These are phyloP conservation scores for Raphanus hybrid DNA, from an alignment of 441 rosid species.

Conservation along the genomic window DNA sequence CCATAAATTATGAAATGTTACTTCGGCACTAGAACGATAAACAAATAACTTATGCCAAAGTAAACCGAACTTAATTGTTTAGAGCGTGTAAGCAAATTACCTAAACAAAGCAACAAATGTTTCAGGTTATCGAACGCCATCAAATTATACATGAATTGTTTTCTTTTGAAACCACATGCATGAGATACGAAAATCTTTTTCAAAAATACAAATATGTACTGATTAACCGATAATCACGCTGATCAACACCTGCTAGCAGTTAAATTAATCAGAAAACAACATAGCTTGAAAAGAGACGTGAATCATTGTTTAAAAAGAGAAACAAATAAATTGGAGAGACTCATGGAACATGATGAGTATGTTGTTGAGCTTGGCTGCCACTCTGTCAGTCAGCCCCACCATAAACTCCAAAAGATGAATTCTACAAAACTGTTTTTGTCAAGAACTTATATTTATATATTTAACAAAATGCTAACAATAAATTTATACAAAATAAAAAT, in stretches of 20 bases:
- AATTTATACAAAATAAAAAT: not conserved
- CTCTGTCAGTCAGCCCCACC: slow-evolving; percentile 49
- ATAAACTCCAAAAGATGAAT: slow-evolving; percentile 9
- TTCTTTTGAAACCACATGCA: slow-evolving; percentile 24
- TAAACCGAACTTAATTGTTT: not conserved
- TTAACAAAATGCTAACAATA: not conserved
- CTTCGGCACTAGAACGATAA: not conserved
- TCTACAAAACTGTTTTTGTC: not conserved
- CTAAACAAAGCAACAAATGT: too few relatives aligned
- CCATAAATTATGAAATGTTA: too few relatives aligned
- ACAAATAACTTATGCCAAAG: not conserved
- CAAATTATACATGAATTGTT: not conserved
- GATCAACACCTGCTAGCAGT: slow-evolving; percentile 44
- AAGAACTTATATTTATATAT: not conserved
- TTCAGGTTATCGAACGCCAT: not conserved
- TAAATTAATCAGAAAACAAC: slow-evolving; percentile 20
- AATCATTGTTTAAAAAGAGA: not conserved
- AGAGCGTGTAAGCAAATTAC: too few relatives aligned
- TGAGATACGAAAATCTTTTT: slow-evolving; percentile 13
- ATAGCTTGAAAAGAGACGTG: not conserved
- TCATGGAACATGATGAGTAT: slow-evolving; percentile 17
- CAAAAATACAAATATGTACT: not conserved
- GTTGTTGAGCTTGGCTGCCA: slow-evolving; percentile 50
- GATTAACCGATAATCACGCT: slow-evolving; percentile 37
- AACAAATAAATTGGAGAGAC: not conserved